Conservation (phyloP, 139 green algal genomes). For the Picochlorum costavermella region DNA sequence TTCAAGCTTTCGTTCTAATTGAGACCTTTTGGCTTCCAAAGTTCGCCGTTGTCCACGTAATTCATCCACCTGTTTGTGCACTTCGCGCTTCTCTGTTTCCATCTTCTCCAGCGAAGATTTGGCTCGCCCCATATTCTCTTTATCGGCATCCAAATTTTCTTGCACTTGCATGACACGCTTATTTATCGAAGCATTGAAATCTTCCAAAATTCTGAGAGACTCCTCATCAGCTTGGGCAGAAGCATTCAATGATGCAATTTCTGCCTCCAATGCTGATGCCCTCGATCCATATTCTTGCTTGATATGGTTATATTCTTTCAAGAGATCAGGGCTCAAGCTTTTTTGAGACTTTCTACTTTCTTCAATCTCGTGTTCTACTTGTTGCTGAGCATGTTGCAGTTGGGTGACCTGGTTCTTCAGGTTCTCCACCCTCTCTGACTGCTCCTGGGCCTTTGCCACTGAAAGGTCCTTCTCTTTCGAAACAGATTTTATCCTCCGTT, state of each 20-base stretch:
- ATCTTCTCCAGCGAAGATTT: constrained; percentile 6
- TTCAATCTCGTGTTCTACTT: constrained; percentile 19
- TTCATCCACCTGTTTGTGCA: constrained; percentile 18
- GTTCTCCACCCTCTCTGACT: constrained; percentile 22
- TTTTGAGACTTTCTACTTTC: constrained; percentile 7
- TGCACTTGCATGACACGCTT: constrained; percentile 12
- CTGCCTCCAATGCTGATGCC: constrained; percentile 28
- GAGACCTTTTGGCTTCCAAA: constrained; percentile 25
- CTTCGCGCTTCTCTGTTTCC: constrained; percentile 25
- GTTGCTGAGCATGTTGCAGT: constrained; percentile 26
- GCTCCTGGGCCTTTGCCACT: constrained; percentile 16
- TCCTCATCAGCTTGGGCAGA: constrained; percentile 34
- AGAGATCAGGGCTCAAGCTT: constrained; percentile 15
- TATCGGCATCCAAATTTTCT: constrained; percentile 3
- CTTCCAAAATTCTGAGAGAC: constrained; percentile 25
- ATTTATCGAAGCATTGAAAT: constrained; percentile 30
- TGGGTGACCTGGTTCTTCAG: constrained; percentile 37
- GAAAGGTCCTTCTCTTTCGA: constrained; percentile 36
- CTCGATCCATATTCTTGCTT: constrained; percentile 40
- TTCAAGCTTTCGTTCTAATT: constrained; percentile 45
- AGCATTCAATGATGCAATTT: constrained; percentile 33
- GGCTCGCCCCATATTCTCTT: background rate
- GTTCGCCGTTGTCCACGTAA: constrained; percentile 20
- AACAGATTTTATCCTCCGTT: constrained; percentile 34
- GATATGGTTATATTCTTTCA: constrained; percentile 40